Percentiles rank a stretch among this genome's conserved stretches.
phyloP scores from a whole-genome alignment of 768 basidiomycete genomes.

The Leccinum subtestaceum region DNA sequence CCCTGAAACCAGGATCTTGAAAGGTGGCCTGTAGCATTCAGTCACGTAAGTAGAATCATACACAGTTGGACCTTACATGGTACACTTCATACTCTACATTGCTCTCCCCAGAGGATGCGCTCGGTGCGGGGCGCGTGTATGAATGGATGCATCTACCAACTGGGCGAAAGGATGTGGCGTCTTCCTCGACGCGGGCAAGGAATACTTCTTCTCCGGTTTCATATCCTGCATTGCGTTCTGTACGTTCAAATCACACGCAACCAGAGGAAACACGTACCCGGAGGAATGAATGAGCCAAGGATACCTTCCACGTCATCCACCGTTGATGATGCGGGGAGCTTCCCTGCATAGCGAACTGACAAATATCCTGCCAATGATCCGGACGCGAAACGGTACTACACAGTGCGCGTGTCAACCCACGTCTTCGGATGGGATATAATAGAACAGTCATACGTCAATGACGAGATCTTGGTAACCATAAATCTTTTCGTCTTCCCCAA shows the following conservation, averaged over 20 bases:
- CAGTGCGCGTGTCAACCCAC: slow-evolving; percentile 1
- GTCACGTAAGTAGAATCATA: slow-evolving; percentile 1
- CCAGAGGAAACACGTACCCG: slow-evolving; percentile 41
- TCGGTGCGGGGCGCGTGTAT: slow-evolving; percentile 61
- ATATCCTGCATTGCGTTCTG: slow-evolving; percentile 49
- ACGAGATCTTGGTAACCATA: slow-evolving; percentile 87
- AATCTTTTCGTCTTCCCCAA: slow-evolving; percentile 93
- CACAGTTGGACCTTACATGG: slow-evolving; percentile 56
- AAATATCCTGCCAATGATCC: slow-evolving; percentile 82
- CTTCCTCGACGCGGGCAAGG: slow-evolving; percentile 65
- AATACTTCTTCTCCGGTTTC: slow-evolving; percentile 67
- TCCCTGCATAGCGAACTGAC: slow-evolving; percentile 61
- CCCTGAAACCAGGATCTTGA: slow-evolving; percentile 82
- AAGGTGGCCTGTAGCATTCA: slow-evolving; percentile 62
- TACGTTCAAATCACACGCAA: background rate
- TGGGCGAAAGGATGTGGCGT: slow-evolving; percentile 77
- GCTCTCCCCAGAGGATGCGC: slow-evolving; percentile 46
- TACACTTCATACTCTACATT: slow-evolving; percentile 84
- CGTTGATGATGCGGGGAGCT: slow-evolving; percentile 60
- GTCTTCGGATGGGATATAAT: background rate
- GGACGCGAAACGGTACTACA: slow-evolving; percentile 80
- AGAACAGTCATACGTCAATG: slow-evolving; percentile 63
- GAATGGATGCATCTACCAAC: slow-evolving; percentile 71
- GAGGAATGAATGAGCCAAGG: slow-evolving; percentile 73
- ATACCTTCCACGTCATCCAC: slow-evolving; percentile 86